Conservation (phyloP, 2,329 filamentous ascomycete genomes). For the Ophidiomyces ophidiicola region DNA sequence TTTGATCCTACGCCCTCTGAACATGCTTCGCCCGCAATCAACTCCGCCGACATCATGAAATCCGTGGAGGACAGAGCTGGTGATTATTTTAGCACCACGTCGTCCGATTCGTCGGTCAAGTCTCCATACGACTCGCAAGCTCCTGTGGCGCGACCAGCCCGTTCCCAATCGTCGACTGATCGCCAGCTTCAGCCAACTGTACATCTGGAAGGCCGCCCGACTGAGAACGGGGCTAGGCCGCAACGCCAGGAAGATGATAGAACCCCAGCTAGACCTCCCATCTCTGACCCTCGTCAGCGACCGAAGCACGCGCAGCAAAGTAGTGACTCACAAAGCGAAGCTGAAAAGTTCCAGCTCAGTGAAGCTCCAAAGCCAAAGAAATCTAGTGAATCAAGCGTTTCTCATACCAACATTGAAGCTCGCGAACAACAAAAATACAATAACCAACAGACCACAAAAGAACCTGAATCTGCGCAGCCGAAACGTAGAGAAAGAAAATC, state of each 20-base stretch:
- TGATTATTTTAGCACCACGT: constrained; percentile 45
- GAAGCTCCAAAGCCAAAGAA: constrained; percentile 5
- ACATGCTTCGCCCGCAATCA: constrained; percentile 44
- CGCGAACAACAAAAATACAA: neutral
- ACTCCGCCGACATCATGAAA: constrained; percentile 24
- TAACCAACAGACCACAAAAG: neutral
- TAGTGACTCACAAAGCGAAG: constrained; percentile 1
- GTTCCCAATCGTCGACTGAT: constrained; percentile 16
- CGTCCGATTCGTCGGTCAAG: neutral
- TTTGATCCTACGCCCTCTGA: constrained; percentile 56
- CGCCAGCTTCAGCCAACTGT: constrained; percentile 53
- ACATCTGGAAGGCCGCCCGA: constrained; percentile 72
- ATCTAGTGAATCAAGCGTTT: neutral
- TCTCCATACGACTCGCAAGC: constrained; percentile 6
- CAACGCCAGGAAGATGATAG: constrained; percentile 22
- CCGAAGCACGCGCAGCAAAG: neutral
- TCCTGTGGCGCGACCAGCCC: neutral
- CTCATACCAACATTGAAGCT: constrained; percentile 4
- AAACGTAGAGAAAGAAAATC: constrained; percentile 10
- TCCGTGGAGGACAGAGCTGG: constrained; percentile 36
- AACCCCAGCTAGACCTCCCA: constrained; percentile 7
- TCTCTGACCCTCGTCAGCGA: neutral
- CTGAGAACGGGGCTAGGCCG: constrained; percentile 32
- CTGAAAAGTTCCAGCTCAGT: constrained; percentile 3
- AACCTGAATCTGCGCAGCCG: neutral